Conservation (phyloP, 2,329 filamentous ascomycete genomes). For the Blastomyces gilchristii region DNA sequence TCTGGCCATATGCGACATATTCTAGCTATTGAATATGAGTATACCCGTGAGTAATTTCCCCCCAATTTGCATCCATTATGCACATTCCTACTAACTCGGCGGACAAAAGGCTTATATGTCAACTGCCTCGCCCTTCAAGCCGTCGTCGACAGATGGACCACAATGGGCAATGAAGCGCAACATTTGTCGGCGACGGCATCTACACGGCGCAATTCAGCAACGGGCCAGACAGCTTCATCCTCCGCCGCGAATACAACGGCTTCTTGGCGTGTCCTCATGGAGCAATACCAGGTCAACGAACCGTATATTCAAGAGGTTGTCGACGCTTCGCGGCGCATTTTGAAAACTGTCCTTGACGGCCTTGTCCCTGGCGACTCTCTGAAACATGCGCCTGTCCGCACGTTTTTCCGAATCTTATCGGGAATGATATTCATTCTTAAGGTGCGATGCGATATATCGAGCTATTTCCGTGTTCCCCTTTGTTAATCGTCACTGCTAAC, state of each 20-base stretch:
- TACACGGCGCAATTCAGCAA: background rate
- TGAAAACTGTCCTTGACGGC: conserved; percentile 50
- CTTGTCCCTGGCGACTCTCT: conserved; percentile 49
- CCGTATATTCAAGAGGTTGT: conserved; percentile 54
- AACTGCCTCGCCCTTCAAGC: conserved; percentile 91
- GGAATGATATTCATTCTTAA: conserved; percentile 57
- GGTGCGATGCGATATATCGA: conserved; percentile 24
- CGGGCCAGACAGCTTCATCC: conserved; percentile 16
- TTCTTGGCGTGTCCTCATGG: conserved; percentile 33
- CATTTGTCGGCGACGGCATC: conserved; percentile 18
- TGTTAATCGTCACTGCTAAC: background rate
- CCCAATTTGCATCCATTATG: background rate
- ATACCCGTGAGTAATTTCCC: conserved; percentile 57
- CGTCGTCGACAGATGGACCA: conserved; percentile 85
- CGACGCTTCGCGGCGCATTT: conserved; percentile 50
- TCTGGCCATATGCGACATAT: conserved; percentile 58
- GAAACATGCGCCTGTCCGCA: conserved; percentile 52
- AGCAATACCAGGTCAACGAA: conserved; percentile 48
- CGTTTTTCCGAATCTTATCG: conserved; percentile 54
- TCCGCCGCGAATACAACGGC: conserved; percentile 20
- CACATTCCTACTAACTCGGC: background rate
- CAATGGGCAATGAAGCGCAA: conserved; percentile 43
- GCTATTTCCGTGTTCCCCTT: background rate
- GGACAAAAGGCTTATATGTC: conserved; percentile 55
- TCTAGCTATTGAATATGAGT: conserved; percentile 88